A percentile compares a stretch with the other conserved stretches of the same genome.
phyloP scores from a whole-genome alignment of 202 grass and related monocot species.

The Dendrocalamus latiflorus region DNA sequence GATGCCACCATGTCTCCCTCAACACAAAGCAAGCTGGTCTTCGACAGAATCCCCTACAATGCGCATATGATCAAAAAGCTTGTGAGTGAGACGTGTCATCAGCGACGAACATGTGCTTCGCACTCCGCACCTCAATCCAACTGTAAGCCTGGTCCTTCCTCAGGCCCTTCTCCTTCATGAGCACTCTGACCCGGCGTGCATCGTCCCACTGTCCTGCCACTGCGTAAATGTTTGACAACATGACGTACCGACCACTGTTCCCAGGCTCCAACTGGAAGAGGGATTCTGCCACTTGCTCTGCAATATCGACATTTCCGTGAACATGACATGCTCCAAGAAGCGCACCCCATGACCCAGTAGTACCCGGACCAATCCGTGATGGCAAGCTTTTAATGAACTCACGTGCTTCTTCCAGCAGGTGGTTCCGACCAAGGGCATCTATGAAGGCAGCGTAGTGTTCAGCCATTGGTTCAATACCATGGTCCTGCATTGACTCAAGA shows the following conservation, averaged over 20 bases:
- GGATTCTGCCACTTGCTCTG: conserved; percentile 46
- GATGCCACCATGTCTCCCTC: neutral
- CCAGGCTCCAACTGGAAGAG: conserved; percentile 57
- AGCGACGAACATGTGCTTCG: conserved; percentile 53
- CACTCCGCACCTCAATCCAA: conserved; percentile 65
- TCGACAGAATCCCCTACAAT: conserved; percentile 20
- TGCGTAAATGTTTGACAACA: conserved; percentile 75
- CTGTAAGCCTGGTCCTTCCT: conserved; percentile 65
- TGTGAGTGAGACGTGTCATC: conserved; percentile 46
- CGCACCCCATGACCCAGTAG: conserved; percentile 53
- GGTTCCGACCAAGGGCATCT: conserved; percentile 63
- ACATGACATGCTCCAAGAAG: conserved; percentile 61
- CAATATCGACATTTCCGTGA: conserved; percentile 66
- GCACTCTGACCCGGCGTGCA: conserved; percentile 38
- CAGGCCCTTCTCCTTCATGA: conserved; percentile 66
- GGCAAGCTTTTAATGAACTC: conserved; percentile 51
- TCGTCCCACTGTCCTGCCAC: conserved; percentile 63
- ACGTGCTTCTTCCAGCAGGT: conserved; percentile 48
- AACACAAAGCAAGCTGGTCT: conserved; percentile 26
- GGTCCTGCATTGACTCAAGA: conserved; percentile 53
- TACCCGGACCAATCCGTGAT: conserved; percentile 28
- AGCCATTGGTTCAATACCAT: conserved; percentile 56
- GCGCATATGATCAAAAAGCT: conserved; percentile 38
- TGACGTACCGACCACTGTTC: conserved; percentile 64
- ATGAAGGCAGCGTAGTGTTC: conserved; percentile 56